A percentile compares a stretch with the other conserved stretches of the same genome.
These are phyloP conservation scores for Eruca vesicaria DNA, from an alignment of 441 rosid species.

Conservation along the genomic window DNA sequence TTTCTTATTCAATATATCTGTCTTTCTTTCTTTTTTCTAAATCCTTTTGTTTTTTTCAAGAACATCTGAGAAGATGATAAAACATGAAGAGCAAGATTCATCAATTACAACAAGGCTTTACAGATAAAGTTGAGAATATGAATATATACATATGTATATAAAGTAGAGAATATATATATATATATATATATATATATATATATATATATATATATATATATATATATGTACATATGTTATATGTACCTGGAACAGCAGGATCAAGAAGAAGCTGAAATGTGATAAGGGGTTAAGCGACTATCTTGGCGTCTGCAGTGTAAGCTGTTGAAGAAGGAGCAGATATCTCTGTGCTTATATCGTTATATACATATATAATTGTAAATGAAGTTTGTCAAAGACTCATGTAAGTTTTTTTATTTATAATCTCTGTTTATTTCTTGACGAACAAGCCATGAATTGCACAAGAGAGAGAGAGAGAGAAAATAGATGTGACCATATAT, in stretches of 20 bases:
- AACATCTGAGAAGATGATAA: neutral
- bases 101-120: neutral
- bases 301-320: constrained; percentile 17
- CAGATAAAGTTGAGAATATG: neutral
- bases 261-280: constrained; percentile 23
- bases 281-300: constrained; percentile 7
- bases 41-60: neutral
- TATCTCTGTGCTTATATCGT: neutral
- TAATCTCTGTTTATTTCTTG: constrained; percentile 25
- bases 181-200: neutral
- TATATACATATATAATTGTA: neutral
- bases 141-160: neutral
- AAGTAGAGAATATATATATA: neutral
- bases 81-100: constrained; percentile 18
- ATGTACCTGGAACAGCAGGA: constrained; percentile 23
- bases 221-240: neutral
- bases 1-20: neutral
- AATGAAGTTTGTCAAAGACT: constrained; percentile 18
- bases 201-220: neutral
- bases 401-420: neutral
- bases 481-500: neutral
- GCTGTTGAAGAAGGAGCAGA: constrained; percentile 7
- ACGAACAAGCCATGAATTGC: constrained; percentile 26
- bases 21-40: neutral
- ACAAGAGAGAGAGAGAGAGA: neutral